Percentiles rank a stretch among this genome's conserved stretches.
These are phyloP conservation scores for Linum usitatissimum DNA, from an alignment of 345 rosid genomes.

Conservation along the genomic window DNA sequence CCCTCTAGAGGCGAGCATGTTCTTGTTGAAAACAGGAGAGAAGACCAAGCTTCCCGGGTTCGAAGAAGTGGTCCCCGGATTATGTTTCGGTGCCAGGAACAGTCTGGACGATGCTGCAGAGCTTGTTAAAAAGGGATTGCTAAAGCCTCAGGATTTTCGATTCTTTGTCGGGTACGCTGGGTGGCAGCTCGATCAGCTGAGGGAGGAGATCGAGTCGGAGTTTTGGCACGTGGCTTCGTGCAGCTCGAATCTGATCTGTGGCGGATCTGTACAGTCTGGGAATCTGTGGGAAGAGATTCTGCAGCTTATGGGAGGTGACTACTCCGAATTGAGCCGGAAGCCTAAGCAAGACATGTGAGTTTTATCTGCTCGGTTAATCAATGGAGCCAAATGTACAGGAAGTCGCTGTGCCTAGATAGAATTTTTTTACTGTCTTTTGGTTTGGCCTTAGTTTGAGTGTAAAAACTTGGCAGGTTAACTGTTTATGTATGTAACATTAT, in stretches of 20 bases:
- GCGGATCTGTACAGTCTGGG: constrained; percentile 41
- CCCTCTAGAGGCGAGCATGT: constrained; percentile 83
- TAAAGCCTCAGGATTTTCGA: constrained; percentile 70
- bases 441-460: neutral
- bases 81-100: constrained; percentile 69
- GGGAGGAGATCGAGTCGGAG: constrained; percentile 71
- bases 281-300: constrained; percentile 83
- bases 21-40: constrained; percentile 44
- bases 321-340: constrained; percentile 80
- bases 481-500: constrained; percentile 12
- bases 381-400: constrained; percentile 52
- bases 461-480: constrained; percentile 7
- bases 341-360: constrained; percentile 70
- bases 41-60: constrained; percentile 50
- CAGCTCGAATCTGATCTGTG: constrained; percentile 61
- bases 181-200: constrained; percentile 86
- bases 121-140: constrained; percentile 63
- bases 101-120: constrained; percentile 73
- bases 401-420: constrained; percentile 16
- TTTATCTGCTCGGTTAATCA: constrained; percentile 5
- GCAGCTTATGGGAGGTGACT: constrained; percentile 83
- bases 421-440: constrained; percentile 3
- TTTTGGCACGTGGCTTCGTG: constrained; percentile 85
- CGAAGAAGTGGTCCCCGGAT: constrained; percentile 74
- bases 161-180: constrained; percentile 89